These are phyloP conservation scores for Ilyonectria destructans DNA, from an alignment of 2,329 filamentous ascomycete genomes.

Conservation along the genomic window DNA sequence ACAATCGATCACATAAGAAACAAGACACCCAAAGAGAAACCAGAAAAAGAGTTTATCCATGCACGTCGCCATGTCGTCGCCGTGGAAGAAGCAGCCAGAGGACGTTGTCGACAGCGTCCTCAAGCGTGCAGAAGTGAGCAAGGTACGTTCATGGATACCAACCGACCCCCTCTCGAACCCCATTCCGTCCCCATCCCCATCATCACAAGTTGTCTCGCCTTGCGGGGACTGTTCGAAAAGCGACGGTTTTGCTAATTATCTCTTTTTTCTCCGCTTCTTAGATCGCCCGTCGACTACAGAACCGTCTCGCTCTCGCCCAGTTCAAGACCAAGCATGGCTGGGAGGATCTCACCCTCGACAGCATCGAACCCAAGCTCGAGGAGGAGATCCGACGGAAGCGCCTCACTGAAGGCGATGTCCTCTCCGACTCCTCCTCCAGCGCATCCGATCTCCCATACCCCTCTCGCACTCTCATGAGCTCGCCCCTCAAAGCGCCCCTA, in stretches of 20 bases:
- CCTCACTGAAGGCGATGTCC: slow-evolving; percentile 78
- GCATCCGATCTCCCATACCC: slow-evolving; percentile 84
- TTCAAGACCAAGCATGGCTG: slow-evolving; percentile 98
- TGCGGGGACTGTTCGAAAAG: not conserved
- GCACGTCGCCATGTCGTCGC: slow-evolving; percentile 69
- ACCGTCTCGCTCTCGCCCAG: slow-evolving; percentile 94
- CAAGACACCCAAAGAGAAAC: not conserved
- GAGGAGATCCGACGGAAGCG: slow-evolving; percentile 84
- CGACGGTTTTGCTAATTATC: slow-evolving; percentile 37
- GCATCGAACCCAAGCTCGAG: slow-evolving; percentile 87
- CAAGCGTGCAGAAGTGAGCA: slow-evolving; percentile 82
- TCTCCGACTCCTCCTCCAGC: slow-evolving; percentile 90
- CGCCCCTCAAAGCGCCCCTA: slow-evolving; percentile 85
- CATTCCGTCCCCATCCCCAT: slow-evolving; percentile 5
- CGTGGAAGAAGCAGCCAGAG: slow-evolving; percentile 76
- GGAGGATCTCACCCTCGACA: slow-evolving; percentile 90
- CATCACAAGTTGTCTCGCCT: slow-evolving; percentile 7
- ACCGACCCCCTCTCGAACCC: slow-evolving; percentile 18
- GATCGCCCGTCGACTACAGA: slow-evolving; percentile 95
- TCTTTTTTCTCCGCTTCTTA: slow-evolving; percentile 58
- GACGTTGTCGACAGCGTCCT: slow-evolving; percentile 79
- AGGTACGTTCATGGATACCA: slow-evolving; percentile 66
- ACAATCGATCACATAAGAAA: slow-evolving; percentile 19
- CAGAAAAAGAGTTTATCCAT: slow-evolving; percentile 35
- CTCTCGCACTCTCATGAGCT: slow-evolving; percentile 81